Evolutionary conservation across 495 filamentous ascomycete genomes (phyloP).

Genomic region (Daldinia loculata): DNA sequence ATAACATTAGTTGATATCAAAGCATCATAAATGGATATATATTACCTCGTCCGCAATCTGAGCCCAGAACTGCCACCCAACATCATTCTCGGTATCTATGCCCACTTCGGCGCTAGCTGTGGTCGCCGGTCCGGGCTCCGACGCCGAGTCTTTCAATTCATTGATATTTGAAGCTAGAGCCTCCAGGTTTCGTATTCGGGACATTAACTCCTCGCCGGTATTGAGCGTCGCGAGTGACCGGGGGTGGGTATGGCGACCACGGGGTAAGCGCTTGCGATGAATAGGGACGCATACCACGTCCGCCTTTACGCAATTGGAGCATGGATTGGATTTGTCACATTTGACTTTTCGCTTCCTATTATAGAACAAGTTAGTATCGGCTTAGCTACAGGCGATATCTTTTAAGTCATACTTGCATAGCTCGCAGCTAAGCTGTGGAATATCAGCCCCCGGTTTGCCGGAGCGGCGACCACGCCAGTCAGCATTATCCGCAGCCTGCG

Average conservation of each 20-base stretch:
- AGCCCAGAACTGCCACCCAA: slow-evolving; percentile 16
- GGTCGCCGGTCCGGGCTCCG: neutral
- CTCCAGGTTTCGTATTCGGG: slow-evolving; percentile 10
- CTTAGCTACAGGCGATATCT: neutral
- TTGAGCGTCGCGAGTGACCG: neutral
- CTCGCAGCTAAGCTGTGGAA: slow-evolving; percentile 24
- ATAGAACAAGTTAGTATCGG: neutral
- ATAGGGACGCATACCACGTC: slow-evolving; percentile 23
- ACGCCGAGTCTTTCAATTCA: neutral
- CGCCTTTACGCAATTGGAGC: slow-evolving; percentile 21
- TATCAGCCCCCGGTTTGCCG: neutral
- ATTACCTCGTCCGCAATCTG: slow-evolving; percentile 19
- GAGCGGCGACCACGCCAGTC: neutral
- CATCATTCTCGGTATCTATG: neutral
- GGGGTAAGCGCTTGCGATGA: slow-evolving; percentile 26
- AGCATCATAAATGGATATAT: neutral
- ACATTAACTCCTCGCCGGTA: slow-evolving; percentile 13
- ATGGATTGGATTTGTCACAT: slow-evolving; percentile 33
- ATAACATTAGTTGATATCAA: neutral
- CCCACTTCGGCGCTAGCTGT: neutral
- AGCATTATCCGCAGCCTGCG: slow-evolving; percentile 3
- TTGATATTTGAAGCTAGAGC: slow-evolving; percentile 3
- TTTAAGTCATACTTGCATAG: slow-evolving; percentile 9
- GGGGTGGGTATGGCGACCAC: slow-evolving; percentile 27
- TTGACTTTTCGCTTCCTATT: slow-evolving; percentile 28